Conservation (phyloP, 352 stramenopile genomes). For the Pythium rishiriense region DNA sequence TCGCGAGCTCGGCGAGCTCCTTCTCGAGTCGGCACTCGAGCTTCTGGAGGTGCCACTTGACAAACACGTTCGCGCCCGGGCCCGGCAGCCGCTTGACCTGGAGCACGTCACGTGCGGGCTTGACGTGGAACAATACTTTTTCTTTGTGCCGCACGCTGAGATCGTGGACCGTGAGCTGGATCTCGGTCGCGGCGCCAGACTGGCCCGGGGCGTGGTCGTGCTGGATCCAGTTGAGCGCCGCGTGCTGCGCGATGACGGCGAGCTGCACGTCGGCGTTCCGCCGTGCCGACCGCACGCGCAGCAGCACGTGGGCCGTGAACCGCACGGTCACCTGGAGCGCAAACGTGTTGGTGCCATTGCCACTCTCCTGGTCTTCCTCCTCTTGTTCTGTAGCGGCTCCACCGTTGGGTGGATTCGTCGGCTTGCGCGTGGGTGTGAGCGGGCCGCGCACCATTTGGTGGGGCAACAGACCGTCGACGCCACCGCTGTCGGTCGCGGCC, state of each 20-base stretch:
- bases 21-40: constrained; percentile 44
- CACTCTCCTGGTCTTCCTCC: not conserved
- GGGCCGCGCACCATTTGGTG: constrained; percentile 14
- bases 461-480: constrained; percentile 2
- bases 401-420: too few species aligned
- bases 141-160: constrained; percentile 46
- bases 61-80: constrained; percentile 29
- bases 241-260: constrained; percentile 38
- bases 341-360: constrained; percentile 34
- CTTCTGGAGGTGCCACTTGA: constrained; percentile 58
- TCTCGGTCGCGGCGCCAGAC: constrained; percentile 35
- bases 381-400: not conserved
- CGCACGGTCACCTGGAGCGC: constrained; percentile 60
- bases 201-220: constrained; percentile 31
- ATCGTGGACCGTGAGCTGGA: constrained; percentile 59
- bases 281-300: constrained; percentile 40
- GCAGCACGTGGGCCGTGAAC: constrained; percentile 40
- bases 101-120: constrained; percentile 56
- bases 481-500: not conserved
- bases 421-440: constrained; percentile 13
- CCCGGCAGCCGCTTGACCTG: constrained; percentile 40
- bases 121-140: constrained; percentile 48
- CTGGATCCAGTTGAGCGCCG: constrained; percentile 51
- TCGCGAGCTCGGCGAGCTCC: constrained; percentile 48
- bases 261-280: constrained; percentile 43